Conservation (phyloP, 2,329 filamentous ascomycete species). For the Fonsecaea monophora region DNA sequence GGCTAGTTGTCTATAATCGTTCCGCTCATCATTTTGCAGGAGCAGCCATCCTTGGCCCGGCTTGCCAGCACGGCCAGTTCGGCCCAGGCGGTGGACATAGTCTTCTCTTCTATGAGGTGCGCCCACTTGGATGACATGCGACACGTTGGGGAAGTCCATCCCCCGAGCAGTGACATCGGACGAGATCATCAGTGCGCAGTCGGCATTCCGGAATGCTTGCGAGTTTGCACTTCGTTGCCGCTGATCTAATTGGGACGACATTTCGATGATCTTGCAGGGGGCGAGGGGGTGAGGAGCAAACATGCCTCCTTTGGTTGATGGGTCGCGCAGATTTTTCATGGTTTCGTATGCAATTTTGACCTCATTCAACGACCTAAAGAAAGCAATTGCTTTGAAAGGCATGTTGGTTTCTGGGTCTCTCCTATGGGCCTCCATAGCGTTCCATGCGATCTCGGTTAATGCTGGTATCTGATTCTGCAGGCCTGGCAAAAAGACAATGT, state of each 20-base stretch:
- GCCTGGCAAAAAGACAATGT: conserved; percentile 69
- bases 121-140: conserved; percentile 57
- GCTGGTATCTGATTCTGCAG: conserved; percentile 79
- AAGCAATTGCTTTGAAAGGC: conserved; percentile 96
- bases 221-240: conserved; percentile 71
- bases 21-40: conserved; percentile 57
- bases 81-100: conserved; percentile 51
- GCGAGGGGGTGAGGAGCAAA: conserved; percentile 76
- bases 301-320: conserved; percentile 41
- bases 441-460: conserved; percentile 76
- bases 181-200: conserved; percentile 59
- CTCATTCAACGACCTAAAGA: conserved; percentile 80
- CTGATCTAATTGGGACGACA: conserved; percentile 83
- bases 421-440: conserved; percentile 52
- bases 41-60: conserved; percentile 69
- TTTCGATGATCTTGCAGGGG: conserved; percentile 64
- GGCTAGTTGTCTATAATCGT: conserved; percentile 56
- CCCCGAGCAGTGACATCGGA: conserved; percentile 56
- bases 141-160: conserved; percentile 60
- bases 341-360: conserved; percentile 70
- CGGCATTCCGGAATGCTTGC: conserved; percentile 69
- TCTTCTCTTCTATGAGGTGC: conserved; percentile 60
- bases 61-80: conserved; percentile 57
- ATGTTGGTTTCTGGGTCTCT: conserved; percentile 46
- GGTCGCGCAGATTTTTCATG: conserved; percentile 61